Conservation (phyloP, 352 stramenopile genomes). For the Paralagenidium karlingii region DNA sequence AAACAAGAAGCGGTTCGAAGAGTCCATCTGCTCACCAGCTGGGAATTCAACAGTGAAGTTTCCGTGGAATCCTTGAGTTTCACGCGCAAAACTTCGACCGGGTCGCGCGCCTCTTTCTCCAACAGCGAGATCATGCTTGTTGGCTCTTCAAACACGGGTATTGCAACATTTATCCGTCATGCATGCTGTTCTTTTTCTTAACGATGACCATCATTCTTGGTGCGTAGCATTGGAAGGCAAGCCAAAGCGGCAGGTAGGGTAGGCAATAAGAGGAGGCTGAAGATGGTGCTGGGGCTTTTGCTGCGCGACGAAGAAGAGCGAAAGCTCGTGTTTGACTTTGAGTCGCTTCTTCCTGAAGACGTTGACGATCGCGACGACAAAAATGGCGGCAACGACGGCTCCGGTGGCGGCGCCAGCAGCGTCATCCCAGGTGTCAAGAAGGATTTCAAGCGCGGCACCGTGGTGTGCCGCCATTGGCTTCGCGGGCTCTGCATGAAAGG, state of each 20-base stretch:
- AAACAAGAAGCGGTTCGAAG: not conserved
- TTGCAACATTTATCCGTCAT: too few relatives aligned
- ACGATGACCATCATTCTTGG: too few relatives aligned
- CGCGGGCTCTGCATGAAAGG: conserved; percentile 97
- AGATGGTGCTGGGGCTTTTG: conserved; percentile 69
- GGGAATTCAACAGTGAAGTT: conserved; percentile 70
- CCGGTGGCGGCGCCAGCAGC: conserved; percentile 13
- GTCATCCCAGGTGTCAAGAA: conserved; percentile 32
- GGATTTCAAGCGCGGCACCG: conserved; percentile 86
- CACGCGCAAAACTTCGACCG: conserved; percentile 62
- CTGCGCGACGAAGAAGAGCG: conserved; percentile 75
- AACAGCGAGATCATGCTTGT: conserved; percentile 59
- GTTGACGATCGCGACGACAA: conserved; percentile 24
- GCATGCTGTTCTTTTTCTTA: too few relatives aligned
- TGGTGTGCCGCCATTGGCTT: conserved; percentile 97
- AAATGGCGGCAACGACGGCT: conserved; percentile 11
- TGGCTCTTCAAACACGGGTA: not conserved
- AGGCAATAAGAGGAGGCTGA: too few relatives aligned
- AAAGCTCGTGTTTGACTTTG: conserved; percentile 72
- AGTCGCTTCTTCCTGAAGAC: conserved; percentile 57
- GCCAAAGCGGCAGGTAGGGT: too few relatives aligned
- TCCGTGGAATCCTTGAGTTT: conserved; percentile 78
- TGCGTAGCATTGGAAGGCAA: too few relatives aligned
- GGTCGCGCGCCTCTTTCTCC: conserved; percentile 72
- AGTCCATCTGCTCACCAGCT: conserved; percentile 23